These are phyloP conservation scores for Serendipita sp. DNA, from an alignment of 768 basidiomycete genomes.

Conservation along the genomic window DNA sequence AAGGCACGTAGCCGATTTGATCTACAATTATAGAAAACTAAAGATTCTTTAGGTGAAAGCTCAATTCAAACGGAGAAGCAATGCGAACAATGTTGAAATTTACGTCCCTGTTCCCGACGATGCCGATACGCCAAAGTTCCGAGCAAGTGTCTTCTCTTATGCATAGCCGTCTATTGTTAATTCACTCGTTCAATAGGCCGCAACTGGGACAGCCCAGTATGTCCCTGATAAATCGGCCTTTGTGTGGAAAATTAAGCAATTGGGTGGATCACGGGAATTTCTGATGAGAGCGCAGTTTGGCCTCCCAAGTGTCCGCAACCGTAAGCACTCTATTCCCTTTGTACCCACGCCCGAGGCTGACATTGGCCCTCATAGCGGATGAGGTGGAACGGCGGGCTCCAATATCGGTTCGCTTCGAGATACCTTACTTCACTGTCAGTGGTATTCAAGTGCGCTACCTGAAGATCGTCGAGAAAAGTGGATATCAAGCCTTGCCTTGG, in stretches of 20 bases:
- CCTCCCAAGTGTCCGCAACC: conserved; percentile 79
- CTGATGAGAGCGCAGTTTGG: conserved; percentile 98
- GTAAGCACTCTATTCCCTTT: conserved; percentile 30
- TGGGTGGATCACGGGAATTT: conserved; percentile 91
- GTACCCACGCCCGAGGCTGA: not conserved
- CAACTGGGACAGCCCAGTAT: conserved; percentile 90
- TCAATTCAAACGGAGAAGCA: conserved; percentile 92
- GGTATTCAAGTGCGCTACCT: conserved; percentile 96
- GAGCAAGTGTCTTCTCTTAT: conserved; percentile 37
- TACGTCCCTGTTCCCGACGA: conserved; percentile 99
- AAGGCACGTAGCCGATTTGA: no score
- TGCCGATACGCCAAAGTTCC: conserved; percentile 93
- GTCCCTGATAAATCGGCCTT: conserved; percentile 97
- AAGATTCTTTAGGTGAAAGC: conserved; percentile 39
- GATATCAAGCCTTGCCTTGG: conserved; percentile 93
- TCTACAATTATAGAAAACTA: no score
- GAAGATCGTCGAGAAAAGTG: conserved; percentile 97
- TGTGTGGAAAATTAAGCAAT: conserved; percentile 98
- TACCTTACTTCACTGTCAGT: conserved; percentile 96
- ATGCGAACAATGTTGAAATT: conserved; percentile 97
- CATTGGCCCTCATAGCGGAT: conserved; percentile 29
- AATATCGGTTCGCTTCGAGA: conserved; percentile 94
- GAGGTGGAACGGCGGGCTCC: conserved; percentile 83
- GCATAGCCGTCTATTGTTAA: conserved; percentile 1
- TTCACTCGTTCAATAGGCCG: conserved; percentile 41